phyloP scores from a whole-genome alignment of 2,329 filamentous ascomycete genomes.

The Cladosporium colombiae region DNA sequence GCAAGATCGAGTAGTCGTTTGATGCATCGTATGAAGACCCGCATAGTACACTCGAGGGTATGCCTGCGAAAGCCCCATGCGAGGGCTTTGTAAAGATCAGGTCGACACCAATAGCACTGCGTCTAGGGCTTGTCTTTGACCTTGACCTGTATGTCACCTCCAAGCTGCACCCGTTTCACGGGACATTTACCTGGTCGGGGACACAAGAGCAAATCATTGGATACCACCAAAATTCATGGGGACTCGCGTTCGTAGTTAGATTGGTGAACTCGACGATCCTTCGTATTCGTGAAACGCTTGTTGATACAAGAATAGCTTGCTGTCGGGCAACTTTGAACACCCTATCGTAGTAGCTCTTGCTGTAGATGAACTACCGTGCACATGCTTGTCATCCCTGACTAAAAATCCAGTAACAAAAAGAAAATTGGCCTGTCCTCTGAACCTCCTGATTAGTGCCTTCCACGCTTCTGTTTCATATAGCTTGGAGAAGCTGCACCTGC shows the following conservation, averaged over 20 bases:
- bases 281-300: slow-evolving; percentile 13
- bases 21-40: background rate
- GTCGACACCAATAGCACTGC: background rate
- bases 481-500: background rate
- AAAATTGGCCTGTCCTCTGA: background rate
- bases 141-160: background rate
- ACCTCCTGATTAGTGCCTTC: background rate
- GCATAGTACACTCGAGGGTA: background rate
- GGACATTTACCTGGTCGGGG: background rate
- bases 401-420: background rate
- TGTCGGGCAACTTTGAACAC: background rate
- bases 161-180: background rate
- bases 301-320: slow-evolving; percentile 4
- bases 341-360: background rate
- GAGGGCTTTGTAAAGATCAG: background rate
- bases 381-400: background rate
- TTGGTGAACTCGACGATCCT: slow-evolving; percentile 9
- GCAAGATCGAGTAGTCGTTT: background rate
- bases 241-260: background rate
- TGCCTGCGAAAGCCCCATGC: background rate
- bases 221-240: background rate
- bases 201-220: background rate
- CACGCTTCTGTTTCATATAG: background rate
- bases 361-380: background rate
- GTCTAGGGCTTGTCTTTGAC: background rate